These are phyloP conservation scores for Hawksworthiomyces lignivorus DNA, from an alignment of 2,329 filamentous ascomycete genomes.

Conservation along the genomic window DNA sequence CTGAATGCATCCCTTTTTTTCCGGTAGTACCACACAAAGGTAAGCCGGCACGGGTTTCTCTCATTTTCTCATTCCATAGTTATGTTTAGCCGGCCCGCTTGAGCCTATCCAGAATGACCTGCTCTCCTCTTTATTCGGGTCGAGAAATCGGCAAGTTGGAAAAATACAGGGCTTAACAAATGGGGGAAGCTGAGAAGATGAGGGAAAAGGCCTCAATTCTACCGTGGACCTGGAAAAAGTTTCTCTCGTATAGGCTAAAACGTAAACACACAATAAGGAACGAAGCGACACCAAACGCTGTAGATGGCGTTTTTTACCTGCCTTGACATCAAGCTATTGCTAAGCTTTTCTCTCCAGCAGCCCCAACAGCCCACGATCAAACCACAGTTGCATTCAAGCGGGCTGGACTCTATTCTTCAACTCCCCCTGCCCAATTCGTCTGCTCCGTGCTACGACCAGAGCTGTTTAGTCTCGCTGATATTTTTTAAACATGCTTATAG, in stretches of 20 bases:
- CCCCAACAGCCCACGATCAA: too few relatives aligned
- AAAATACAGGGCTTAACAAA: too few relatives aligned
- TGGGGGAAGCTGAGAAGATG: neutral
- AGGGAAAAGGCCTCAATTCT: neutral
- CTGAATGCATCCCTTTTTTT: neutral
- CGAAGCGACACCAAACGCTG: neutral
- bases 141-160: neutral
- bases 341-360: too few relatives aligned
- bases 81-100: conserved; percentile 4
- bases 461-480: too few relatives aligned
- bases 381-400: too few relatives aligned
- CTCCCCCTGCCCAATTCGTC: too few relatives aligned
- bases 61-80: neutral
- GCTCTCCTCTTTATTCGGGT: neutral
- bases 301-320: neutral
- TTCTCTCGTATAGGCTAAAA: neutral
- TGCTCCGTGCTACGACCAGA: too few relatives aligned
- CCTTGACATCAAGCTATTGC: too few relatives aligned
- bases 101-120: neutral
- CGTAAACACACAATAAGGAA: too few relatives aligned
- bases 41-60: neutral
- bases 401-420: too few relatives aligned
- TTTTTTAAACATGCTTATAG: too few relatives aligned
- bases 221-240: neutral
- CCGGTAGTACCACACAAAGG: conserved; percentile 3